Conservation (phyloP, 805 yeast species). For the Starmerella asiatica region DNA sequence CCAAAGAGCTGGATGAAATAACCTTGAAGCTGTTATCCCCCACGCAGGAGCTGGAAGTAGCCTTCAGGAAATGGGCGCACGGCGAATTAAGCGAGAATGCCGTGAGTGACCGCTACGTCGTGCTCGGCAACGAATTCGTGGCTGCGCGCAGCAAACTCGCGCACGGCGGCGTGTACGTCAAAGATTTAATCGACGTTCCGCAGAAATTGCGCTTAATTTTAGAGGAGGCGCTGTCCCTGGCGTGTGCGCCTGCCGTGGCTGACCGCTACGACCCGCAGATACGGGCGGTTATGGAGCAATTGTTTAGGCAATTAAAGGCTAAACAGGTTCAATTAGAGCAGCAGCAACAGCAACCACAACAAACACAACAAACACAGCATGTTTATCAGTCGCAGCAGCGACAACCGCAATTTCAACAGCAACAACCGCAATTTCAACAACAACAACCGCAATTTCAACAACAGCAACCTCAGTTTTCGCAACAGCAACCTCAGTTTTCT, state of each 20-base stretch:
- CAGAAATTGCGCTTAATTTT: constrained; percentile 60
- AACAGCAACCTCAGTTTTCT: neutral
- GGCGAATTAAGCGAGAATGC: constrained; percentile 63
- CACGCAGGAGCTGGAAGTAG: constrained; percentile 62
- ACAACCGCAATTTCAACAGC: neutral
- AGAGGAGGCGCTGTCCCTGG: constrained; percentile 74
- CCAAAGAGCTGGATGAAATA: constrained; percentile 14
- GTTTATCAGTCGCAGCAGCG: neutral
- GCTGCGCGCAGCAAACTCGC: constrained; percentile 70
- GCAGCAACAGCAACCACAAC: neutral
- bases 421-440: neutral
- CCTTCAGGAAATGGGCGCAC: constrained; percentile 81
- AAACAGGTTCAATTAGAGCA: constrained; percentile 7
- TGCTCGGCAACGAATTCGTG: constrained; percentile 85
- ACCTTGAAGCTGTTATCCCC: constrained; percentile 74
- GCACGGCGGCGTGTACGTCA: constrained; percentile 61
- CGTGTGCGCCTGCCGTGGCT: constrained; percentile 69
- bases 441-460: neutral
- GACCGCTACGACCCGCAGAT: constrained; percentile 73
- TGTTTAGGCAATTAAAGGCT: constrained; percentile 61
- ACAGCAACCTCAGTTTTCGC: neutral
- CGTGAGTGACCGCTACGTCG: constrained; percentile 84
- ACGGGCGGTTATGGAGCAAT: constrained; percentile 67
- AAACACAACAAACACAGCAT: neutral
- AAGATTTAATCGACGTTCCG: constrained; percentile 83